Evolutionary conservation across 257 asterid genomes (phyloP).

Genomic region (Gardenia jasminoides): DNA sequence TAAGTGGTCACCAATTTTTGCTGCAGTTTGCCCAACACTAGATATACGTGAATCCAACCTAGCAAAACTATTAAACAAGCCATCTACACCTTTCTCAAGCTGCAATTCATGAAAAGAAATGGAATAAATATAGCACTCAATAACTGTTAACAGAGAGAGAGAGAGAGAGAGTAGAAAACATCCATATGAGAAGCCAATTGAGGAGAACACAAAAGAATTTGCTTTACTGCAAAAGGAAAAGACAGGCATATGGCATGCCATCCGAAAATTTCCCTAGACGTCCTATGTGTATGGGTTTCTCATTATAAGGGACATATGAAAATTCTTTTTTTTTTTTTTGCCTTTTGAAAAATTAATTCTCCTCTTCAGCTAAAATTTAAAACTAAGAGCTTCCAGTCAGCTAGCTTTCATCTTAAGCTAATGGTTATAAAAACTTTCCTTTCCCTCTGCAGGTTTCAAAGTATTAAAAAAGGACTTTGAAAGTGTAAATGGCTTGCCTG

Average conservation of each 20-base stretch:
- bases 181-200: background rate
- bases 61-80: slow-evolving; percentile 90
- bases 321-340: background rate
- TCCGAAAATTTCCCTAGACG: background rate
- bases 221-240: background rate
- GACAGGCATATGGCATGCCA: background rate
- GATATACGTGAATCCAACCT: slow-evolving; percentile 96
- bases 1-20: slow-evolving; percentile 97
- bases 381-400: background rate
- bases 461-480: background rate
- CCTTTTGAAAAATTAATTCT: background rate
- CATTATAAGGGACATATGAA: background rate
- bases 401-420: background rate
- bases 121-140: background rate
- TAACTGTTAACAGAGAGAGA: background rate
- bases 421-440: background rate
- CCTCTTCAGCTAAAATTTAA: background rate
- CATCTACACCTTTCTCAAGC: slow-evolving; percentile 99
- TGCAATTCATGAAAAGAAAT: slow-evolving; percentile 32
- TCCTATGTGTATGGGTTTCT: background rate
- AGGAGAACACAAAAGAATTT: background rate
- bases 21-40: slow-evolving; percentile 99
- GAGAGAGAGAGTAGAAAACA: background rate
- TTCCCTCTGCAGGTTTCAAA: background rate
- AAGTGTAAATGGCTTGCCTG: background rate